Percentiles rank a stretch among this genome's conserved stretches.
Evolutionary conservation across 441 rosid species (phyloP).

Genomic region (Brassica balearica): DNA sequence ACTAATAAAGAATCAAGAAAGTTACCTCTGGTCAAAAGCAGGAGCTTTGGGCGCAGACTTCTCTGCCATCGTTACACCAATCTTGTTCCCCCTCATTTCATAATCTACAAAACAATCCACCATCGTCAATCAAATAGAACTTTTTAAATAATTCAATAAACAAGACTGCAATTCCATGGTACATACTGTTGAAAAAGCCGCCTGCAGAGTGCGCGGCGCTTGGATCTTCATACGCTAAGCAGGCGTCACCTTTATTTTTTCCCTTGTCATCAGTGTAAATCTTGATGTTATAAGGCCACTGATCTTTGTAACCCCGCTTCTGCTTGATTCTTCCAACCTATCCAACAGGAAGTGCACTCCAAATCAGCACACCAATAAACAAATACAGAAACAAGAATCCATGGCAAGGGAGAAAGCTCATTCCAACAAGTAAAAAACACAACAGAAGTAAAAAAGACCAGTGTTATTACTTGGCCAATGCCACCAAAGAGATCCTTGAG

Average conservation of each 20-base stretch:
- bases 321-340: conserved; percentile 96
- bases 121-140: conserved; percentile 3
- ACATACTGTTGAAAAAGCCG: conserved; percentile 78
- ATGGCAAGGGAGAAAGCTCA: not conserved
- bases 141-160: conserved; percentile 1
- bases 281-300: conserved; percentile 97
- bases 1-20: conserved; percentile 16
- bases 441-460: conserved; percentile 37
- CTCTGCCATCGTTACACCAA: conserved; percentile 90
- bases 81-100: conserved; percentile 79
- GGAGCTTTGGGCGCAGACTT: conserved; percentile 78
- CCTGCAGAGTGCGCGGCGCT: conserved; percentile 94
- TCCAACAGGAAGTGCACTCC: conserved; percentile 14
- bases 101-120: conserved; percentile 53
- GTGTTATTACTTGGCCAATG: conserved; percentile 85
- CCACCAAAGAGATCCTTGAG: conserved; percentile 93
- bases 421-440: conserved; percentile 11
- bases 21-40: conserved; percentile 68
- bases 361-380: conserved; percentile 29
- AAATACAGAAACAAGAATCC: conserved; percentile 23
- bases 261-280: conserved; percentile 92
- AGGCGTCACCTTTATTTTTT: conserved; percentile 88
- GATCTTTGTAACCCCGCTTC: conserved; percentile 95
- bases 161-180: conserved; percentile 6
- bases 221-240: conserved; percentile 93